These are phyloP conservation scores for Panaeolus papilionaceus DNA, from an alignment of 768 basidiomycete species.

Conservation along the genomic window DNA sequence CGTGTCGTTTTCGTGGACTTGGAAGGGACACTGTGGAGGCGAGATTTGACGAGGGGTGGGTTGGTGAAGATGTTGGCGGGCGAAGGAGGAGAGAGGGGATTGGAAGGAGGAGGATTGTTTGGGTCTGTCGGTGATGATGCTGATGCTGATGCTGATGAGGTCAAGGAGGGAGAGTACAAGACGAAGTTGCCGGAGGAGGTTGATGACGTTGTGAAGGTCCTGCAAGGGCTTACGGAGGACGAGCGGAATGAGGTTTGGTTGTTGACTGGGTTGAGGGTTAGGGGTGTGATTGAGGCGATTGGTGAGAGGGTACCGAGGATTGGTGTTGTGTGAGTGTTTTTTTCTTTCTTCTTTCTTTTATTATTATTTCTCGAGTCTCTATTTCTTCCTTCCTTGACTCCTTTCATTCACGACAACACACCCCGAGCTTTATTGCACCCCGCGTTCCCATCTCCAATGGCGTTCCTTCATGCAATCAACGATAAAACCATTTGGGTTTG, in stretches of 20 bases:
- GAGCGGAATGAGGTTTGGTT: conserved; percentile 81
- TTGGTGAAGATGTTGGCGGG: conserved; percentile 45
- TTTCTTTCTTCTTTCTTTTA: conserved; percentile 4
- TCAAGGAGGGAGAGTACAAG: conserved; percentile 1
- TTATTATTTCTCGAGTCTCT: background rate
- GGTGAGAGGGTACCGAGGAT: conserved; percentile 65
- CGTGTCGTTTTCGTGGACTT: conserved; percentile 79
- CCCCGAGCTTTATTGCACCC: background rate
- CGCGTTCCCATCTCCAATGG: background rate
- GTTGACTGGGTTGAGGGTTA: conserved; percentile 74
- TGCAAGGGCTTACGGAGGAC: conserved; percentile 67
- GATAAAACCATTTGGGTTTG: conserved; percentile 13
- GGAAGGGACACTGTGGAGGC: conserved; percentile 80
- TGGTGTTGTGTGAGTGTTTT: conserved; percentile 71
- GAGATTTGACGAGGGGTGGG: conserved; percentile 58
- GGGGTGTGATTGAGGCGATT: conserved; percentile 67
- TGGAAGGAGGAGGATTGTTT: conserved; percentile 1
- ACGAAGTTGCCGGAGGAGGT: conserved; percentile 27
- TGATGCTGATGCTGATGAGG: conserved; percentile 34
- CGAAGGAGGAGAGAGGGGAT: conserved; percentile 20
- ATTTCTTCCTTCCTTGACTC: background rate
- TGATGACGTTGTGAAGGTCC: conserved; percentile 49
- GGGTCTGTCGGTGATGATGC: conserved; percentile 22
- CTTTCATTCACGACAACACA: too few relatives aligned
- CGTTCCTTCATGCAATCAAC: background rate